These are phyloP conservation scores for Brassica juncea DNA, from an alignment of 345 rosid species.

Conservation along the genomic window DNA sequence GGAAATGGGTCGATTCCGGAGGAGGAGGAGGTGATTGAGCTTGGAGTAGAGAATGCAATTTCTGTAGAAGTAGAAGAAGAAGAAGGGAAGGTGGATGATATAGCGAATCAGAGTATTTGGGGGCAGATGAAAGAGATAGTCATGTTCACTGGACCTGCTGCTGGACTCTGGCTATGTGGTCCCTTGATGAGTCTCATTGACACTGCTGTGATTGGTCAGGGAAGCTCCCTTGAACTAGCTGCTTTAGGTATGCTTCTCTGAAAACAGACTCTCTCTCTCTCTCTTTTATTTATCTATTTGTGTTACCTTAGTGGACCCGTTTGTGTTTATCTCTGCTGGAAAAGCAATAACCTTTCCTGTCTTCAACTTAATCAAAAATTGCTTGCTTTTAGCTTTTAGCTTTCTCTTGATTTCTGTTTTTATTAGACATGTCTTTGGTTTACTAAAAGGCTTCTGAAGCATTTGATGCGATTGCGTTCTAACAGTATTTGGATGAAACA, in stretches of 20 bases:
- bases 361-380: neutral
- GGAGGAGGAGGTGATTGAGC: slow-evolving; percentile 27
- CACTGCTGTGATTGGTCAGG: slow-evolving; percentile 87
- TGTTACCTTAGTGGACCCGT: slow-evolving; percentile 7
- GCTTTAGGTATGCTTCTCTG: slow-evolving; percentile 66
- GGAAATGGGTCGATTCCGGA: slow-evolving; percentile 14
- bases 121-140: slow-evolving; percentile 81
- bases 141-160: slow-evolving; percentile 85
- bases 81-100: slow-evolving; percentile 39
- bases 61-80: slow-evolving; percentile 18
- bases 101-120: slow-evolving; percentile 70
- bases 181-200: slow-evolving; percentile 97
- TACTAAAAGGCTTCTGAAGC: neutral
- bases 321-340: slow-evolving; percentile 20
- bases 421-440: slow-evolving; percentile 5
- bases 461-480: neutral
- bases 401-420: slow-evolving; percentile 2
- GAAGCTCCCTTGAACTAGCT: slow-evolving; percentile 88
- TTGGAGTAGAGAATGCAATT: slow-evolving; percentile 1
- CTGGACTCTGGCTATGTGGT: slow-evolving; percentile 86
- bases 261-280: neutral
- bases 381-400: slow-evolving; percentile 15
- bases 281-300: neutral
- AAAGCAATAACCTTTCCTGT: neutral
- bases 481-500: slow-evolving; percentile 26